Percentiles rank a stretch among this genome's conserved stretches.
phyloP scores from a whole-genome alignment of 2,329 filamentous ascomycete species.

The Pseudocercospora vitis region DNA sequence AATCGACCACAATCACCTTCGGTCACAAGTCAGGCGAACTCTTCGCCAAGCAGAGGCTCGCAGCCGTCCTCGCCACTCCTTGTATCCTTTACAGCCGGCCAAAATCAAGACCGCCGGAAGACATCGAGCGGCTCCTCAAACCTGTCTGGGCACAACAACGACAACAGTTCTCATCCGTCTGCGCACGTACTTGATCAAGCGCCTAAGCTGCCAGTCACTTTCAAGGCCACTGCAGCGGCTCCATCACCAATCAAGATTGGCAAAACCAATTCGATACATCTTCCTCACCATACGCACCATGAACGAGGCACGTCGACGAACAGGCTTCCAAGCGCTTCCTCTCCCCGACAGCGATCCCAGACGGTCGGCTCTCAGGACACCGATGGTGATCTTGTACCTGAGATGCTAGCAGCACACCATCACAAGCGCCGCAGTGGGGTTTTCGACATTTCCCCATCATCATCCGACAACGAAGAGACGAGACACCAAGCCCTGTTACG shows the following conservation, averaged over 20 bases:
- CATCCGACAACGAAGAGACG: constrained; percentile 94
- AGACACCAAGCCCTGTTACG: constrained; percentile 87
- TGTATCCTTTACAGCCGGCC: constrained; percentile 90
- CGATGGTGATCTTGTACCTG: constrained; percentile 77
- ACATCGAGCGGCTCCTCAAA: constrained; percentile 86
- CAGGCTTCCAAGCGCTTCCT: constrained; percentile 42
- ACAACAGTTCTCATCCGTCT: constrained; percentile 67
- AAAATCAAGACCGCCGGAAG: constrained; percentile 81
- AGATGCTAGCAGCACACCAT: constrained; percentile 62
- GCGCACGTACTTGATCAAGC: constrained; percentile 67
- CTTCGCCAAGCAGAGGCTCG: constrained; percentile 83
- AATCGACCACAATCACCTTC: constrained; percentile 87
- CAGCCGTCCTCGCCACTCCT: constrained; percentile 85
- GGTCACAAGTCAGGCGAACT: constrained; percentile 71
- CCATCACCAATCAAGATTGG: constrained; percentile 55
- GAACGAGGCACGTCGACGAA: constrained; percentile 37
- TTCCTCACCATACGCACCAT: constrained; percentile 54
- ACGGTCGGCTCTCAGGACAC: constrained; percentile 79
- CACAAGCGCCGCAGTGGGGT: constrained; percentile 91
- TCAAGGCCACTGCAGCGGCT: constrained; percentile 53
- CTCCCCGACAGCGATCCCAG: constrained; percentile 74
- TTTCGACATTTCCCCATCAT: constrained; percentile 94
- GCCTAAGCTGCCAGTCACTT: constrained; percentile 57
- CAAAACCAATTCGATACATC: constrained; percentile 49
- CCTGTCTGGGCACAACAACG: constrained; percentile 75